Evolutionary conservation across 2,329 filamentous ascomycete genomes (phyloP), one percentile per base, ranked within the genome.

Genomic region (Drechslerella stenobrocha): DNA sequence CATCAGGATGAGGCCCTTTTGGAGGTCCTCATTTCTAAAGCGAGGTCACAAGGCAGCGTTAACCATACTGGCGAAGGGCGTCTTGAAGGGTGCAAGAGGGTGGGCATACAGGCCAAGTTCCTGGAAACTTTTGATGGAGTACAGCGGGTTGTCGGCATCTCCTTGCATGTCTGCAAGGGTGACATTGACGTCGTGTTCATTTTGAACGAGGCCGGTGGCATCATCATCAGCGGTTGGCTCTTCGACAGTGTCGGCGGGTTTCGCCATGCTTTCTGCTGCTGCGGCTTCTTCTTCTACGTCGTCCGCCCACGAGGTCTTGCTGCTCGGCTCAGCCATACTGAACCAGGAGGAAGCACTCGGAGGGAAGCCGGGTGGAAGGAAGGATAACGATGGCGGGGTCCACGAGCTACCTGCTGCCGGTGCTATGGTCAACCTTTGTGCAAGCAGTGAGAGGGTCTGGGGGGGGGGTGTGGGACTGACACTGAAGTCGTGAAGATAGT

Each of bases 111-210:
- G 81, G 72, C 88, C 86, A 59, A 97, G 83, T 70, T 96, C 86
- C 71, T 93, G 84, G 76, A 96, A 98, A 0, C 83, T 84, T 72
- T 87, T 87, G 50, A 87, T 86, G 2, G 92, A 96, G 76, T 85
- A 93, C 22, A 97, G 83, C 8, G 92, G 92, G 75, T 90, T 92
- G 74, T 89, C 87, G 8, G 88, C 85, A 75, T 96, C 89, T 26
- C 85, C 84, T 77, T 96, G 90, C 55, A 96, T 81, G 75, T 96
- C 90, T 73, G 87, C 91, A 64, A 97, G 83, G 77, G 92, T 93
- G 73, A 98, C 89, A 74, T 96, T 87, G 71, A 98, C 92, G 72
- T 93, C 87, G 77, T 88, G 95, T 63, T 88, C 85, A 2, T 86
- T 85, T 76, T 96, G 89, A 20, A 83, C 78, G 8, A 86, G 78